Base-by-base conservation (phyloP, 2,329 filamentous ascomycete species). In the Claviceps sp. region DNA sequence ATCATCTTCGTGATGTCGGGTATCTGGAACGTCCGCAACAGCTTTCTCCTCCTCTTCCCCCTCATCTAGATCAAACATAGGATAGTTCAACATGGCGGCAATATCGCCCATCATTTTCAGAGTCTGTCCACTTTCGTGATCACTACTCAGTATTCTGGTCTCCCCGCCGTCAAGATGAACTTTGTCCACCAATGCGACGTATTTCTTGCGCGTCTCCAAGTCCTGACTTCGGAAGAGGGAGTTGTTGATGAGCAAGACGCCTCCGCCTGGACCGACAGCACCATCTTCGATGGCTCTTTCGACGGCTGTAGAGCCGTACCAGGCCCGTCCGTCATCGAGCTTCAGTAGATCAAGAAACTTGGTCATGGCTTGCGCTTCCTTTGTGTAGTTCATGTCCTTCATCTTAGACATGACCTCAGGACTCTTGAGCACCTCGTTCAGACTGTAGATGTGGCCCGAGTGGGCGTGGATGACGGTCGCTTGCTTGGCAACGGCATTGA, bases 41-140 rank as follows among this genome's bases (percentile, higher is more conserved):
- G 29, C 46, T 22, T 51, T 62, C 54, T 70, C 71, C 5, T 72
- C 71, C 7, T 71, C 71, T 2, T 72, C 81, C 2, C 85, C 82
- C 37, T 90, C 83, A 56, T 95, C 87, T 45, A 94, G 72, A 58
- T 94, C 89, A 17, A 79, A 71, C 39, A 97, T 76, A 0, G 93
- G 90, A 64, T 90, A 98, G 13, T 91, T 96, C 56, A 96, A 71
- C 29, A 96, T 85, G 1, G 89, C 89, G 16, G 91, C 93, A 55
- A 98, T 85, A 17, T 89, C 86, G 1, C 93, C 90, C 54, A 97
- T 66, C 13, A 83, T 85, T 58, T 90, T 87, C 14, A 98, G 69
- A 54, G 89, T 75, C 70, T 85, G 85, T 1, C 93, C 93, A 65
- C 90, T 96, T 71, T 96, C 91, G 66, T 97, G 91, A 62, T 94